These are phyloP conservation scores for Celoporthe dispersa DNA, from an alignment of 2,329 filamentous ascomycete genomes.

Conservation along the genomic window DNA sequence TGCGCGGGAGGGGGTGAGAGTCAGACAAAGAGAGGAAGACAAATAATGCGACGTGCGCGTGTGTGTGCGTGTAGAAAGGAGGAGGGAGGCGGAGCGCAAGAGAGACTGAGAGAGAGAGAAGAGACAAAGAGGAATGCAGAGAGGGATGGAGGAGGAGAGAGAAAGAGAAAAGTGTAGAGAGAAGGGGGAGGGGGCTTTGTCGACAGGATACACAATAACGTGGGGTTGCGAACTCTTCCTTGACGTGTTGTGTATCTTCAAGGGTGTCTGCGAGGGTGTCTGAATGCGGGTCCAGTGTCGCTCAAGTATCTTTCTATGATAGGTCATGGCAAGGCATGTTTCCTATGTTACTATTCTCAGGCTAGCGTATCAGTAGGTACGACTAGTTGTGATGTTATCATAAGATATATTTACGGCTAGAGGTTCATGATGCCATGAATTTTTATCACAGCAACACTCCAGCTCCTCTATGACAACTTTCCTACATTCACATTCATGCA, in stretches of 20 bases:
- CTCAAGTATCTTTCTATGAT: not conserved
- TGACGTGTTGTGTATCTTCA: not conserved
- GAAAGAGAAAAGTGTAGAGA: too few relatives aligned
- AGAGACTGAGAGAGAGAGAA: not conserved
- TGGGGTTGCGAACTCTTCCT: not conserved
- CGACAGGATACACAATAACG: not conserved
- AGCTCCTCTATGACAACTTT: not conserved
- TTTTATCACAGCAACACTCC: too few relatives aligned
- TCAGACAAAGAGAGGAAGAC: not conserved
- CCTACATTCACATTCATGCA: too few relatives aligned
- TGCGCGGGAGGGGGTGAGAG: not conserved
- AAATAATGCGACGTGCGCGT: not conserved
- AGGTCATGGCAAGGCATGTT: not conserved
- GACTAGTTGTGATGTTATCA: not conserved
- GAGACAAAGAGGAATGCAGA: not conserved
- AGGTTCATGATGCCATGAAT: not conserved
- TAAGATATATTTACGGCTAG: not conserved
- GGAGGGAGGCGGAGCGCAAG: not conserved
- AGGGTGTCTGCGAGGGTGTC: not conserved
- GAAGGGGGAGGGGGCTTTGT: not conserved
- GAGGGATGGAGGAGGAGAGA: not conserved
- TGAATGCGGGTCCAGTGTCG: not conserved
- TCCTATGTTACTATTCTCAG: too few relatives aligned
- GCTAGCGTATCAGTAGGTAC: too few relatives aligned
- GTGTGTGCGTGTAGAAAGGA: not conserved